Evolutionary conservation across 106 monocot species (phyloP), one percentile per base, ranked within the genome.

Genomic region (Apostasia shenzhenica): DNA sequence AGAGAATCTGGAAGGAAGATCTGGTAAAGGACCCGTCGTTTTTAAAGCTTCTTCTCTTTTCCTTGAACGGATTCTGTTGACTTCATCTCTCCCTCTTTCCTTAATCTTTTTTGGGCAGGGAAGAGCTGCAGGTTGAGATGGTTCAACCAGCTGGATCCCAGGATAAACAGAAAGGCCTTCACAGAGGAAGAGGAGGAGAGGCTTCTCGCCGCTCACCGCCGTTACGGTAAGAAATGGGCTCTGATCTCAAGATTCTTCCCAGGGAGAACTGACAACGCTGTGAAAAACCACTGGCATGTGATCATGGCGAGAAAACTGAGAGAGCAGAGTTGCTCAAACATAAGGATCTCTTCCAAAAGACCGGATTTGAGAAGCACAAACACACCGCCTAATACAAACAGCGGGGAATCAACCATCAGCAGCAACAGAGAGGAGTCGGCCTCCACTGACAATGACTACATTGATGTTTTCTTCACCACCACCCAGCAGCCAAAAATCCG

Each of bases 1-100:
- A 44, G 80, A 91, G 76, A 86, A 88, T 41, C 85, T 95, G 0
- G 73, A 91, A 65, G 91, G 88, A 0, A 88, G 94, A 95, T 95
- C 91, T 78, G 94, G 94, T 95, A 68, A 26, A 46, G 1, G 2
- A 1, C 6, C 9, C 9, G 43, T 61, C 2, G 1, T 44, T 63
- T 45, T 63, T 1, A 7, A 49, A 26, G 9, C 37, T 48, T 8
- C 48, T 26, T 26, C 51, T 38, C 50, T 63, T 45, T 10, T 1
- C 7, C 2, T 41, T 43, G 1, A 1, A 1, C 42, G 50, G 8
- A 4, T 50, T 50, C 50, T 10, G n/a, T 13, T 52, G 37, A 10
- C 12, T 12, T 68, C 26, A 26, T 26, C 26, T 26, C 26, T 26
- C 26, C 26, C 26, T 26, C 26, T 26, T 26, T 26, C 26, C 2